Evolutionary conservation across 306 rosid genomes (phyloP).

Genomic region (Vachellia pachyceras): DNA sequence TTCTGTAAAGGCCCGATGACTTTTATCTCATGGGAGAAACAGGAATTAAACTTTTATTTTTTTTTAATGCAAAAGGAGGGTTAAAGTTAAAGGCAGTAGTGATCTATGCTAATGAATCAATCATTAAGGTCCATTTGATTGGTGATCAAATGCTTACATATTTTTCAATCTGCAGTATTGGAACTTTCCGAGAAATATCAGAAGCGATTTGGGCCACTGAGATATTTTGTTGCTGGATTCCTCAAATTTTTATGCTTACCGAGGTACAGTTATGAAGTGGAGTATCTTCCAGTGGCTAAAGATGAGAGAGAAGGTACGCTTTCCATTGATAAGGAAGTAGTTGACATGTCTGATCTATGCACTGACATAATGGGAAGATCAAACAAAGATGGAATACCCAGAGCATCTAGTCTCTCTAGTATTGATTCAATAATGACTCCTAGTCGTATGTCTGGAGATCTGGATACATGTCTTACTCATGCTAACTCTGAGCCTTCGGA

Average conservation of each 20-base stretch:
- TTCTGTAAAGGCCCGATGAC: neutral
- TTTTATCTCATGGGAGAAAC: neutral
- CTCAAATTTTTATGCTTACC: slow-evolving; percentile 95
- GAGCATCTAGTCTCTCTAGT: slow-evolving; percentile 99
- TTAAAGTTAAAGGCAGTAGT: slow-evolving; percentile 27
- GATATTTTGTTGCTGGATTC: slow-evolving; percentile 97
- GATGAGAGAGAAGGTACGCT: slow-evolving; percentile 75
- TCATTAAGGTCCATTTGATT: slow-evolving; percentile 17
- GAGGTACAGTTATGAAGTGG: slow-evolving; percentile 89
- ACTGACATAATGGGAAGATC: slow-evolving; percentile 88
- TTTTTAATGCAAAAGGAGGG: neutral
- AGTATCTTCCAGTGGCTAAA: slow-evolving; percentile 85
- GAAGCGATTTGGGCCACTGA: slow-evolving; percentile 93
- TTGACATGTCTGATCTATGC: slow-evolving; percentile 87
- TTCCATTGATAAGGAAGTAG: slow-evolving; percentile 67
- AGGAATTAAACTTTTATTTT: slow-evolving; percentile 16
- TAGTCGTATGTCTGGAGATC: slow-evolving; percentile 86
- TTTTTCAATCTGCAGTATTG: slow-evolving; percentile 68
- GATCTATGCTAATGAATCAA: slow-evolving; percentile 12
- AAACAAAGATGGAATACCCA: slow-evolving; percentile 84
- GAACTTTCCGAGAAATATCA: slow-evolving; percentile 97
- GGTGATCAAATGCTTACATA: slow-evolving; percentile 21
- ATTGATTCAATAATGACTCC: slow-evolving; percentile 99
- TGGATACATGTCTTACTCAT: slow-evolving; percentile 77
- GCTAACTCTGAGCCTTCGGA: slow-evolving; percentile 97